A percentile compares a stretch with the other conserved stretches of the same genome.
phyloP scores from a whole-genome alignment of 768 basidiomycete genomes.

The Trametes meyenii region DNA sequence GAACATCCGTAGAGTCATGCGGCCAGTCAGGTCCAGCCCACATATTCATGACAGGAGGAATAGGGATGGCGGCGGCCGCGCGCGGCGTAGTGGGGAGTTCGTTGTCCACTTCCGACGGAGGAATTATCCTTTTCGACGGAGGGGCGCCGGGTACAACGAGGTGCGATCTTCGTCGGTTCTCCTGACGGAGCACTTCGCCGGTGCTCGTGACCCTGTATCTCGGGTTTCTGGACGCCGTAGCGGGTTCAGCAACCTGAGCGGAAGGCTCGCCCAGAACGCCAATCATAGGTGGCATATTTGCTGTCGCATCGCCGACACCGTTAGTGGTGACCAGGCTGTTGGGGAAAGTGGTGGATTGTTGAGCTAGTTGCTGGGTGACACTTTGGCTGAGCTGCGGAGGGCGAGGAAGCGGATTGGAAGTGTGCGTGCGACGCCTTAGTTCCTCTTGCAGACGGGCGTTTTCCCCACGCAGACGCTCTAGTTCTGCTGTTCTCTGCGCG shows the following conservation, averaged over 20 bases:
- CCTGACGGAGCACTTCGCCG: constrained; percentile 8
- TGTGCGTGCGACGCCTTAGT: constrained; percentile 15
- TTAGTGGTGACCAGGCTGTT: too few relatives aligned
- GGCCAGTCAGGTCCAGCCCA: constrained; percentile 12
- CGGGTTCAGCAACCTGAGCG: not conserved
- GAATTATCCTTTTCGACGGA: constrained; percentile 13
- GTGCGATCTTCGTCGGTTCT: constrained; percentile 11
- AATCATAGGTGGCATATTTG: too few relatives aligned
- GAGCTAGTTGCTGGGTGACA: not conserved
- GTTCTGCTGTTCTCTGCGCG: not conserved
- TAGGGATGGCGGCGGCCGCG: not conserved
- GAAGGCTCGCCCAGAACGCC: not conserved
- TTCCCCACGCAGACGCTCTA: constrained; percentile 3
- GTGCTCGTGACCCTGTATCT: constrained; percentile 1
- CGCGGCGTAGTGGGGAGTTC: constrained; percentile 11
- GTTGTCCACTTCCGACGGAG: constrained; percentile 3
- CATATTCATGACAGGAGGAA: not conserved
- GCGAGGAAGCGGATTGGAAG: constrained; percentile 23
- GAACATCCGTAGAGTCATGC: constrained; percentile 2
- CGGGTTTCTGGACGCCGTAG: not conserved
- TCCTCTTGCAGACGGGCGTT: constrained; percentile 12
- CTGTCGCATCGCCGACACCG: too few relatives aligned
- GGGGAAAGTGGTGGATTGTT: not conserved
- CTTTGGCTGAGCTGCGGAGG: constrained; percentile 18
- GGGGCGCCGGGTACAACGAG: constrained; percentile 25